These are phyloP conservation scores for Colletotrichum truncatum DNA, from an alignment of 2,329 filamentous ascomycete genomes.

Conservation along the genomic window DNA sequence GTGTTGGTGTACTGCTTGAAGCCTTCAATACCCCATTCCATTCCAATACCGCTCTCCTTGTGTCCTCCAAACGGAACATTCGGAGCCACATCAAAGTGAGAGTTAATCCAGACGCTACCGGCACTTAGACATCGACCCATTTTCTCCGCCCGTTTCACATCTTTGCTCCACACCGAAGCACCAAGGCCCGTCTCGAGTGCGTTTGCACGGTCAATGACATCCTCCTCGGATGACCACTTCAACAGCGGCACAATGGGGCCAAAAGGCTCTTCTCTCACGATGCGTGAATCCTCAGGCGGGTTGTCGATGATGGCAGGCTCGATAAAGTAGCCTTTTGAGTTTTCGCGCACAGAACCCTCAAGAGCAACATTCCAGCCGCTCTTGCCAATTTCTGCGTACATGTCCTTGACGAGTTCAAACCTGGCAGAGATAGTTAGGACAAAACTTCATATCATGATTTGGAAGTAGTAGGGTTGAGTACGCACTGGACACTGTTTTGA, in stretches of 20 bases:
- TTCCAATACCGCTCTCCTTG: constrained; percentile 60
- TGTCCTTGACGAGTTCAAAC: constrained; percentile 56
- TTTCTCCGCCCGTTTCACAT: constrained; percentile 57
- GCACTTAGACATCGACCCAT: constrained; percentile 65
- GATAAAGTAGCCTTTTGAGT: constrained; percentile 61
- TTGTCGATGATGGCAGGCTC: constrained; percentile 67
- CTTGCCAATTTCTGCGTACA: constrained; percentile 59
- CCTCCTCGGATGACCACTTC: constrained; percentile 68
- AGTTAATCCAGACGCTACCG: constrained; percentile 70
- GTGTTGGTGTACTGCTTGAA: constrained; percentile 44
- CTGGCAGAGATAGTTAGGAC: constrained; percentile 13
- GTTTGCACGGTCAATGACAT: constrained; percentile 66
- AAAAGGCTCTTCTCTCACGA: constrained; percentile 63
- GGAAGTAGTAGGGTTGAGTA: neutral
- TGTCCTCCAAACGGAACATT: constrained; percentile 57
- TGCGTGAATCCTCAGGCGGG: constrained; percentile 62
- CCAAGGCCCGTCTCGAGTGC: constrained; percentile 61
- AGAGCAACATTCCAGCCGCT: constrained; percentile 5
- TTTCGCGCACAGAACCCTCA: constrained; percentile 2
- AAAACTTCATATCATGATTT: too few species aligned
- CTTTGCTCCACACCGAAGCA: constrained; percentile 65
- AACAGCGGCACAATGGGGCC: constrained; percentile 70
- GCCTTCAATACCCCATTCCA: constrained; percentile 53
- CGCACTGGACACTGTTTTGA: constrained; percentile 68
- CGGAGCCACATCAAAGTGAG: constrained; percentile 48